Evolutionary conservation across 495 filamentous ascomycete genomes (phyloP), one percentile per base, ranked within the genome.

Genomic region (Alectoria sarmentosa): DNA sequence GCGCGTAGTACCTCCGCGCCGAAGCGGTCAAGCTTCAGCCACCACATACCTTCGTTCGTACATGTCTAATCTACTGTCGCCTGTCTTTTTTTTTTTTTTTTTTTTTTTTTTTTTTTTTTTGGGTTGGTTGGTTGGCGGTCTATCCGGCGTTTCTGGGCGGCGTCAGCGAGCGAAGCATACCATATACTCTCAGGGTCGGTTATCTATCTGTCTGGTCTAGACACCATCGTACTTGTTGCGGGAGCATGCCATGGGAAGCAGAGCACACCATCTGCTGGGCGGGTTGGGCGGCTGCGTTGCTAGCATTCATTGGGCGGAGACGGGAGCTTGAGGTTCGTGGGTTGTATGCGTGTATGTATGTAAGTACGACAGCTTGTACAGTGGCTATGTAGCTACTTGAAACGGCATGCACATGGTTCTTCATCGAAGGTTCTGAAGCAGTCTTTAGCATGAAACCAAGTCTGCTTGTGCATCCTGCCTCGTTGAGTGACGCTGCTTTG

Each of bases 231-330:
- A 28, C 23, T 30, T 52, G 14, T 28, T 30, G 23, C 26, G 48
- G 23, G 26, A 52, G 48, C 48, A 52, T 15, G 8, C 1, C 10
- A 55, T 3, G 30, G 52, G 52, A 55, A 30, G 13, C 6, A 55
- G 15, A 55, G 17, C 52, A 55, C 52, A 55, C 30, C 30, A 34
- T 55, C 52, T 55, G 28, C 52, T 34, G 52, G 52, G 30, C 52
- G 28, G 52, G 5, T 55, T 55, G 28, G 52, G 52, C 17, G 15
- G 52, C 6, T 55, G 28, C 14, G 4, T 8, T 32, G 28, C 28
- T 34, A 4, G 52, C 52, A 32, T 34, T 55, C 52, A 32, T 34
- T 55, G 28, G 28, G 26, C 28, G 28, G 17, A 30, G 49, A 6
- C 21, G 15, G 17, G 28, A 17, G 14, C 3, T 30, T 26, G 1